Percentiles rank a stretch among this genome's conserved stretches.
Conservation (phyloP, 331 rosid genomes). For the Pyracantha coccinea region DNA sequence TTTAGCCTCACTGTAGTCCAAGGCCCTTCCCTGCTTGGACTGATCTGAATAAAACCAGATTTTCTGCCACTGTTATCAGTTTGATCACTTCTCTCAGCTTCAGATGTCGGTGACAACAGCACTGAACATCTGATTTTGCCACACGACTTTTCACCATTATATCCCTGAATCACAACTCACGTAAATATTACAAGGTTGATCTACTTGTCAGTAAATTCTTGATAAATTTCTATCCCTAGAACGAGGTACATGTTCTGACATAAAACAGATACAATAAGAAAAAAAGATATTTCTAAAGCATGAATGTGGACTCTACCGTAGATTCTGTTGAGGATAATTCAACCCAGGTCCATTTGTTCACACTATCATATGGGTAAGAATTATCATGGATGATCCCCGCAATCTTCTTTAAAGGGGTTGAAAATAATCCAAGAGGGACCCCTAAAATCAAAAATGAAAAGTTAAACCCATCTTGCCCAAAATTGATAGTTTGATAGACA, state of each 20-base stretch:
- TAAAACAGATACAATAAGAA: background rate
- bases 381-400: conserved; percentile 43
- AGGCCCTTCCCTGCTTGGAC: conserved; percentile 92
- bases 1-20: conserved; percentile 97
- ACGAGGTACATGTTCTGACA: background rate
- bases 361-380: conserved; percentile 26
- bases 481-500: background rate
- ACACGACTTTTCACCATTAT: conserved; percentile 14
- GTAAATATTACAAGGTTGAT: conserved; percentile 1
- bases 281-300: background rate
- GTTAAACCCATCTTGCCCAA: background rate
- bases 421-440: conserved; percentile 65
- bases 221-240: background rate
- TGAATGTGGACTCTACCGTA: conserved; percentile 24
- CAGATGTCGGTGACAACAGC: conserved; percentile 50
- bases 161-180: conserved; percentile 35
- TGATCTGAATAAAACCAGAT: conserved; percentile 89
- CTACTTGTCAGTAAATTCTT: background rate
- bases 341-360: conserved; percentile 45
- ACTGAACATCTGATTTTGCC: conserved; percentile 60
- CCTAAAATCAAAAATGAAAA: conserved; percentile 38
- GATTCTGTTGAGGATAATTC: conserved; percentile 49
- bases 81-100: conserved; percentile 34
- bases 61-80: conserved; percentile 25
- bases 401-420: conserved; percentile 61